A percentile compares a stretch with the other conserved stretches of the same genome.
Conservation (phyloP, 495 filamentous ascomycete species). For the Tuber melanosporum region DNA sequence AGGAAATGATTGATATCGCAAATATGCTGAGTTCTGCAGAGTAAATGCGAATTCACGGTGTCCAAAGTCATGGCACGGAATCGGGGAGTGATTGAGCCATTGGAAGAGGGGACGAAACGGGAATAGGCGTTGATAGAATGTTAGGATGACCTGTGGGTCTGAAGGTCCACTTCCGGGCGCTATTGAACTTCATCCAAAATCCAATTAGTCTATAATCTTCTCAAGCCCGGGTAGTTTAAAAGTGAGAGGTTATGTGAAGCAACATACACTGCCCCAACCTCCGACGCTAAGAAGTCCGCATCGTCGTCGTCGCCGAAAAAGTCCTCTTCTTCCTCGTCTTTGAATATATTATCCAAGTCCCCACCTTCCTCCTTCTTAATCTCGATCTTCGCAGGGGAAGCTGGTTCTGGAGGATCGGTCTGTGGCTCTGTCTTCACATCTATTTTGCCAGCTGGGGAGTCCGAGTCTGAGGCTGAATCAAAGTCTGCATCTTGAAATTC, state of each 20-base stretch:
- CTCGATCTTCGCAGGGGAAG: conserved; percentile 5
- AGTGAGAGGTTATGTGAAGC: neutral
- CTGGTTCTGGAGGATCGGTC: conserved; percentile 14
- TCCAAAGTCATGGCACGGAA: conserved; percentile 76
- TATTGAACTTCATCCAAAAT: conserved; percentile 24
- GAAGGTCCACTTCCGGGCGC: conserved; percentile 43
- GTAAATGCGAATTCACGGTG: conserved; percentile 96
- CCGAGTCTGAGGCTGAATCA: conserved; percentile 7
- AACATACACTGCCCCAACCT: conserved; percentile 23
- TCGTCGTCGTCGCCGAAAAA: conserved; percentile 28
- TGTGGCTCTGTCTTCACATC: conserved; percentile 9
- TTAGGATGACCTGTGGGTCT: conserved; percentile 75
- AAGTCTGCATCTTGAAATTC: neutral
- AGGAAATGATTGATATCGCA: conserved; percentile 84
- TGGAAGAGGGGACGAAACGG: conserved; percentile 94
- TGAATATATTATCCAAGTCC: conserved; percentile 22
- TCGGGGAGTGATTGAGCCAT: conserved; percentile 91
- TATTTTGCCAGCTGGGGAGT: neutral
- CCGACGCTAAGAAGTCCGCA: conserved; percentile 19
- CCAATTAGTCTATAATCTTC: conserved; percentile 10
- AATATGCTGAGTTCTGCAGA: conserved; percentile 77
- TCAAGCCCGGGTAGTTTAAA: conserved; percentile 7
- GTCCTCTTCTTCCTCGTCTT: conserved; percentile 25
- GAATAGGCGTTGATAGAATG: conserved; percentile 93
- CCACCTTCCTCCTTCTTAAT: conserved; percentile 16